These are phyloP conservation scores for Cryptococcus sp. DNA, from an alignment of 1,284 basidiomycete species.

Conservation along the genomic window DNA sequence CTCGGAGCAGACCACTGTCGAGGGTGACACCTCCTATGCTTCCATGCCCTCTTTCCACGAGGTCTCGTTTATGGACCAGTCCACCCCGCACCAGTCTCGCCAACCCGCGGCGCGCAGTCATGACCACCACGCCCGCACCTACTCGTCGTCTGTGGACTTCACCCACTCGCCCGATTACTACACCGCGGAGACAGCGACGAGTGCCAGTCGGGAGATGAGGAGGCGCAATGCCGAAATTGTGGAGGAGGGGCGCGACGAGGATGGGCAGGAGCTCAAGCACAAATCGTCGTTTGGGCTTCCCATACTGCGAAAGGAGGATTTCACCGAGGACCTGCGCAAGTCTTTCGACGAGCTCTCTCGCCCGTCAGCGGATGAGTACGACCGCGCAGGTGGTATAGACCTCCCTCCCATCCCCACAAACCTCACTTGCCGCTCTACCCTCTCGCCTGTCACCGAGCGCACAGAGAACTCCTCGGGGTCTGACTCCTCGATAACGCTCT, in stretches of 20 bases:
- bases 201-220: conserved; percentile 8
- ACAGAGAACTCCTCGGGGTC: conserved; percentile 3
- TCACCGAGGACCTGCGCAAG: conserved; percentile 24
- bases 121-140: conserved; percentile 12
- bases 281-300: conserved; percentile 29
- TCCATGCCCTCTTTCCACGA: conserved; percentile 14
- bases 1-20: neutral
- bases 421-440: conserved; percentile 6
- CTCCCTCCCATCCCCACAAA: conserved; percentile 25
- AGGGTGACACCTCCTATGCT: conserved; percentile 3
- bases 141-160: conserved; percentile 27
- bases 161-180: conserved; percentile 16
- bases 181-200: conserved; percentile 10
- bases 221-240: neutral
- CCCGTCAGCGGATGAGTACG: neutral
- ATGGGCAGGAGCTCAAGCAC: conserved; percentile 15
- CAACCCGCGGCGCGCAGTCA: neutral
- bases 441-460: conserved; percentile 14
- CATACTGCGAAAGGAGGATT: conserved; percentile 14
- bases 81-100: conserved; percentile 7
- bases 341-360: conserved; percentile 20
- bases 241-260: neutral
- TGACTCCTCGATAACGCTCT: conserved; percentile 5
- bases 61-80: conserved; percentile 7
- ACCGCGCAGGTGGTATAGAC: conserved; percentile 16